phyloP scores from a whole-genome alignment of 2,329 filamentous ascomycete species.

The Polychaeton citri region DNA sequence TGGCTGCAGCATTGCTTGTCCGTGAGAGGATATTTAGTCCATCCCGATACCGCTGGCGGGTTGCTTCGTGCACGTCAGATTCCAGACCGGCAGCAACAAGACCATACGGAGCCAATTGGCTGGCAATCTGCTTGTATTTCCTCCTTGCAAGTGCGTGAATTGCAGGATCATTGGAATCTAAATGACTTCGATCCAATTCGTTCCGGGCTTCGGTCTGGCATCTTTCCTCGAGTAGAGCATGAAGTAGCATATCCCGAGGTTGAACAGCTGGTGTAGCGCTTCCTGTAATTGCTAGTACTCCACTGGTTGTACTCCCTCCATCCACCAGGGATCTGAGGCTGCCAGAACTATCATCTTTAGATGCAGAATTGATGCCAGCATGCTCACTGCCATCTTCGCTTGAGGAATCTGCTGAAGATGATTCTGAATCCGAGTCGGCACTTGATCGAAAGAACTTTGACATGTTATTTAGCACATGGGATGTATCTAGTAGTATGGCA shows the following conservation, averaged over 20 bases:
- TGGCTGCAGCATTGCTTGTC: not conserved
- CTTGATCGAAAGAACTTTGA: constrained; percentile 12
- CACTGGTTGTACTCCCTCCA: not conserved
- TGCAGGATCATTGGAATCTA: constrained; percentile 19
- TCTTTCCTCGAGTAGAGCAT: constrained; percentile 33
- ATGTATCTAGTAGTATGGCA: too few relatives aligned
- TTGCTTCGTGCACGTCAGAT: constrained; percentile 18
- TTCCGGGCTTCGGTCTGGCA: constrained; percentile 26
- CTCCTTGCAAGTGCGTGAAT: constrained; percentile 23
- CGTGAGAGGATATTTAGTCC: constrained; percentile 21
- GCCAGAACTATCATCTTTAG: not conserved
- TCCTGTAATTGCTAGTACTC: not conserved
- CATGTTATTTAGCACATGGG: constrained; percentile 4
- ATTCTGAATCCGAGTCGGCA: constrained; percentile 4
- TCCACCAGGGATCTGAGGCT: not conserved
- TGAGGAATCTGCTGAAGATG: constrained; percentile 6
- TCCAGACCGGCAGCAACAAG: constrained; percentile 26
- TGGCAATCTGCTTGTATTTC: constrained; percentile 26
- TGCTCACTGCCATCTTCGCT: constrained; percentile 5
- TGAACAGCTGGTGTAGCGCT: not conserved
- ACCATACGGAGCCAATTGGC: constrained; percentile 22
- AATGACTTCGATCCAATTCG: constrained; percentile 13
- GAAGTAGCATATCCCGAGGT: constrained; percentile 26
- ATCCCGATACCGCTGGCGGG: constrained; percentile 24
- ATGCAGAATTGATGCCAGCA: constrained; percentile 1